Percentiles rank a stretch among this genome's conserved stretches.
Conservation (phyloP, 2,329 filamentous ascomycete species). For the Cladobotryum protrusum region DNA sequence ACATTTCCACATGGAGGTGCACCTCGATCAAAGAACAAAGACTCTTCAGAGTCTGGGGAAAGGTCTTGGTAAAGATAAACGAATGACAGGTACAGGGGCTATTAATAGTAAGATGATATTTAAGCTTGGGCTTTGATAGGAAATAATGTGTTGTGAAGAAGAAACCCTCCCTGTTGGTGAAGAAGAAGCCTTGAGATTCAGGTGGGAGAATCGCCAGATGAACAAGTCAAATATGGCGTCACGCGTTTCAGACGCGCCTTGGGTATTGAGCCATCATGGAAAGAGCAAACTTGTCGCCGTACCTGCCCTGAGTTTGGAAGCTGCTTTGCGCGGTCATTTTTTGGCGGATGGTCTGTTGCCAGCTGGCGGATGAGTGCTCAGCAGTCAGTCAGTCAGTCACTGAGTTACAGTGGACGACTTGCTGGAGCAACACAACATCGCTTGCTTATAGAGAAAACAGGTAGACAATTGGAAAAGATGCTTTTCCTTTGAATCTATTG, state of each 20-base stretch:
- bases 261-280: slow-evolving; percentile 12
- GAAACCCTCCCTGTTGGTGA: not conserved
- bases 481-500: too few relatives aligned
- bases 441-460: too few relatives aligned
- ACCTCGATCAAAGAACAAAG: not conserved
- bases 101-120: too few relatives aligned
- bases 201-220: not conserved
- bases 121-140: too few relatives aligned
- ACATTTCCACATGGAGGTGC: slow-evolving; percentile 52
- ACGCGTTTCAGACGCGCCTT: slow-evolving; percentile 7
- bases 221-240: not conserved
- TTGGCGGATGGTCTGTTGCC: not conserved
- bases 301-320: not conserved
- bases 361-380: not conserved
- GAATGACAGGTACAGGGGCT: too few relatives aligned
- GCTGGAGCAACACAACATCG: too few relatives aligned
- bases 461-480: too few relatives aligned
- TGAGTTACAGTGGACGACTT: too few relatives aligned
- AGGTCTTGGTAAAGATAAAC: not conserved
- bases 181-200: too few relatives aligned
- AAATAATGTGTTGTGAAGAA: not conserved
- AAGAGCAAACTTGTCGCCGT: slow-evolving; percentile 19
- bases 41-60: not conserved
- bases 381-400: too few relatives aligned
- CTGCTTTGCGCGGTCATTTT: not conserved